These are phyloP conservation scores for Naganishia cerealis DNA, from an alignment of 1,284 basidiomycete species.

Conservation along the genomic window DNA sequence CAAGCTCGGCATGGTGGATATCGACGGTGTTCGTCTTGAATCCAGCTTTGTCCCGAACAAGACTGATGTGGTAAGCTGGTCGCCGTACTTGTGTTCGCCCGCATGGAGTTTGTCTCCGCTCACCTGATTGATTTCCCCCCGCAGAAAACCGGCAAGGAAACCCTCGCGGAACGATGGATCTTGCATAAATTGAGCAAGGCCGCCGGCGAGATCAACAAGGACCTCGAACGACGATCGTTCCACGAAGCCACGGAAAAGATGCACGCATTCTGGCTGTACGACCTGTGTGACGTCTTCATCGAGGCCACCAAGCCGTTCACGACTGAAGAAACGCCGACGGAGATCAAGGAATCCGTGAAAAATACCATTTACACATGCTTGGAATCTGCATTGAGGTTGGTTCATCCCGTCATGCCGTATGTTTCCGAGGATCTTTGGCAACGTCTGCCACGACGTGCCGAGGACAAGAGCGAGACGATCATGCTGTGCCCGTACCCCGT, in stretches of 20 bases:
- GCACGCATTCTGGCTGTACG: slow-evolving; percentile 97
- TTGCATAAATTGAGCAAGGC: slow-evolving; percentile 89
- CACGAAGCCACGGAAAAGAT: slow-evolving; percentile 81
- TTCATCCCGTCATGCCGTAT: slow-evolving; percentile 99
- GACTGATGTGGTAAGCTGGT: slow-evolving; percentile 62
- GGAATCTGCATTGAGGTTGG: slow-evolving; percentile 80
- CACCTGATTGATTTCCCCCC: neutral
- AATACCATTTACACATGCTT: slow-evolving; percentile 95
- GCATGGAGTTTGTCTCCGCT: no score
- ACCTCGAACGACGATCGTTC: slow-evolving; percentile 82
- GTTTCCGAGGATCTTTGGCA: slow-evolving; percentile 99
- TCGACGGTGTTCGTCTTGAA: slow-evolving; percentile 50
- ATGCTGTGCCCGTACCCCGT: slow-evolving; percentile 84
- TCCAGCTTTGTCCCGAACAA: slow-evolving; percentile 73
- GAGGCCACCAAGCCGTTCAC: slow-evolving; percentile 98
- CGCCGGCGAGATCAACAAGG: slow-evolving; percentile 71
- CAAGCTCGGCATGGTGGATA: slow-evolving; percentile 68
- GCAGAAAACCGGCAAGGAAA: slow-evolving; percentile 83
- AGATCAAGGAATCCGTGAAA: slow-evolving; percentile 76
- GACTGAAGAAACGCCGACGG: slow-evolving; percentile 67
- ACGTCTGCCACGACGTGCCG: slow-evolving; percentile 78
- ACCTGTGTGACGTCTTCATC: slow-evolving; percentile 97
- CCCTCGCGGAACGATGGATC: slow-evolving; percentile 92
- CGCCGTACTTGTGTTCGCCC: neutral
- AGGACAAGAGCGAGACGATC: slow-evolving; percentile 80